Evolutionary conservation across 106 monocot species (phyloP).

Genomic region (Acanthochlamys bracteata): DNA sequence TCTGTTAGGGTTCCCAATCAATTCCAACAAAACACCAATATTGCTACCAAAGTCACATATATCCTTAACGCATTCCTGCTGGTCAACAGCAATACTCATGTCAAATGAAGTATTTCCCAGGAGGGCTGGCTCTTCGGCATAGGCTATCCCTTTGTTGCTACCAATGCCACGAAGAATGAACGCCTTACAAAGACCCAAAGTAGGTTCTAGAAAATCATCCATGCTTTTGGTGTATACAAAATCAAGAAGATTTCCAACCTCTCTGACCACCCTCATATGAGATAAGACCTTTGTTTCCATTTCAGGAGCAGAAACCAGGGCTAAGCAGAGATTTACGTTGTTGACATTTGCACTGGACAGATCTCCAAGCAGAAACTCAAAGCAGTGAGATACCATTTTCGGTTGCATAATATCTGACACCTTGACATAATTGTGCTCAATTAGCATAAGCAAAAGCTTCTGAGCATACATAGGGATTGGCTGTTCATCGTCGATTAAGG

Average conservation of each 20-base stretch:
- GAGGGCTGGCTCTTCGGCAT: constrained; percentile 62
- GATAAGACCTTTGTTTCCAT: constrained; percentile 71
- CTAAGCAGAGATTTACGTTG: constrained; percentile 86
- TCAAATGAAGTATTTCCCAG: constrained; percentile 33
- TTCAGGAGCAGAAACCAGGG: constrained; percentile 80
- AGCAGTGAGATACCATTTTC: constrained; percentile 73
- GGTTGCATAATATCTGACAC: constrained; percentile 65
- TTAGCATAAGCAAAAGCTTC: constrained; percentile 84
- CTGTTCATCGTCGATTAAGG: constrained; percentile 85
- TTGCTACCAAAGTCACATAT: constrained; percentile 76
- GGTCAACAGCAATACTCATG: constrained; percentile 40
- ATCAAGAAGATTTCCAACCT: constrained; percentile 88
- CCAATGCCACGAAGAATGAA: constrained; percentile 72
- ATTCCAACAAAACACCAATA: constrained; percentile 60
- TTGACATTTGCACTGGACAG: constrained; percentile 84
- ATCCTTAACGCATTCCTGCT: constrained; percentile 50
- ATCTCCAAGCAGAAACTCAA: constrained; percentile 71
- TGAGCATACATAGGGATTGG: constrained; percentile 99
- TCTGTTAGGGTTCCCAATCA: constrained; percentile 36
- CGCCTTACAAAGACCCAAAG: constrained; percentile 76
- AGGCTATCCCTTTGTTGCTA: constrained; percentile 34
- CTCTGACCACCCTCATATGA: constrained; percentile 65
- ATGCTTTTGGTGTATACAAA: constrained; percentile 78
- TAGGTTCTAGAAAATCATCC: constrained; percentile 93
- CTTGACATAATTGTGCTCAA: constrained; percentile 69